Evolutionary conservation across 2,329 filamentous ascomycete genomes (phyloP).

Genomic region (Immersiporthe knoxdaviesiana): DNA sequence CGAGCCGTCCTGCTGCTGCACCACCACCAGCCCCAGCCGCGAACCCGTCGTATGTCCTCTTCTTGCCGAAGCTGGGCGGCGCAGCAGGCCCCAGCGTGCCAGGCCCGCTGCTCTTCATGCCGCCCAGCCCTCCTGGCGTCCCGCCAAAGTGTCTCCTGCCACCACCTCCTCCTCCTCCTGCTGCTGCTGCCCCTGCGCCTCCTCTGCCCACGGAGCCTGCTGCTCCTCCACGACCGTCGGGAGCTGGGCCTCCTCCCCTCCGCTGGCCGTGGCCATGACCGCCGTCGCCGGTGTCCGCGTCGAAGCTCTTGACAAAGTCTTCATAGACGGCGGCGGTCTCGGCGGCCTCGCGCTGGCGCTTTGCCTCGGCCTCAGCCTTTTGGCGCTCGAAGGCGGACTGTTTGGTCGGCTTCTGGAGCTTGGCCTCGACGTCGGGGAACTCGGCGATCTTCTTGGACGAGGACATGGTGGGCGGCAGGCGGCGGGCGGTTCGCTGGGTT

Average conservation of each 20-base stretch:
- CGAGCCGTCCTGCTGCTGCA: conserved; percentile 36
- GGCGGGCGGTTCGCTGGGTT: not conserved
- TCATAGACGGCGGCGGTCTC: conserved; percentile 87
- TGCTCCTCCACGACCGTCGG: conserved; percentile 3
- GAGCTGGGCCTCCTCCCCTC: conserved; percentile 7
- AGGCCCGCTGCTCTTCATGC: conserved; percentile 60
- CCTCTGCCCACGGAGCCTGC: conserved; percentile 31
- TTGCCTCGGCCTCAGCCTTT: conserved; percentile 86
- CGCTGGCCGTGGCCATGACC: conserved; percentile 33
- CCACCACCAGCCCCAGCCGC: conserved; percentile 41
- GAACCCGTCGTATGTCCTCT: conserved; percentile 55
- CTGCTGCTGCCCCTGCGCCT: conserved; percentile 37
- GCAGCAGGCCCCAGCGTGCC: conserved; percentile 61
- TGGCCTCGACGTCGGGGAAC: conserved; percentile 75
- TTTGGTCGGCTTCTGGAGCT: conserved; percentile 78
- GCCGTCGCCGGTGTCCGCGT: conserved; percentile 59
- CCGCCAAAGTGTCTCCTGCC: conserved; percentile 68
- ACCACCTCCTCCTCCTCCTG: conserved; percentile 29
- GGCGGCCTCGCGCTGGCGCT: conserved; percentile 79
- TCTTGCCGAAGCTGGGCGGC: conserved; percentile 55
- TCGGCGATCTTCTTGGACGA: conserved; percentile 52
- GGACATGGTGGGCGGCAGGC: conserved; percentile 46
- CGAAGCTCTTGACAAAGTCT: conserved; percentile 83
- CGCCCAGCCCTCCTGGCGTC: conserved; percentile 51
- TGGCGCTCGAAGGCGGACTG: conserved; percentile 88